Conservation (phyloP, 2,329 filamentous ascomycete genomes). For the Fusarium circinatum region DNA sequence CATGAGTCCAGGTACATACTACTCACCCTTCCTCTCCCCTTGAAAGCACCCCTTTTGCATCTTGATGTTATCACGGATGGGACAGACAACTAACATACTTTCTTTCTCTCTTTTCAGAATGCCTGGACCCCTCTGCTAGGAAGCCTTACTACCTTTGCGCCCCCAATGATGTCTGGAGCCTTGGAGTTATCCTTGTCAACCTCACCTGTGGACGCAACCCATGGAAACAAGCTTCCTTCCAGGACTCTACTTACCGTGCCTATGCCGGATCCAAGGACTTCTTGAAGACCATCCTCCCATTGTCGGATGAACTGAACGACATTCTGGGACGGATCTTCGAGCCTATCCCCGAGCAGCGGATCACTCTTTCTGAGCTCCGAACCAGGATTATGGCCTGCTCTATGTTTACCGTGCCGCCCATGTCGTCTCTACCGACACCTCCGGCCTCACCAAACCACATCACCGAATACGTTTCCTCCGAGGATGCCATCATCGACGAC, state of each 20-base stretch:
- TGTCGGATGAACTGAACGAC: constrained; percentile 88
- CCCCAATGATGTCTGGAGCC: constrained; percentile 96
- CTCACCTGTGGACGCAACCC: constrained; percentile 97
- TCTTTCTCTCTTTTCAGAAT: constrained; percentile 71
- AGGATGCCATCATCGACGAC: constrained; percentile 57
- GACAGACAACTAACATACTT: constrained; percentile 42
- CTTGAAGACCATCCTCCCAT: constrained; percentile 88
- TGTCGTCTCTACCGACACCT: constrained; percentile 50
- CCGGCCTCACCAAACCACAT: constrained; percentile 56
- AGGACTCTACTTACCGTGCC: constrained; percentile 94
- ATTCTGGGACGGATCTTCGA: constrained; percentile 91
- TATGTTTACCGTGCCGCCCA: constrained; percentile 69
- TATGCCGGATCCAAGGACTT: constrained; percentile 88
- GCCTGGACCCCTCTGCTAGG: constrained; percentile 79
- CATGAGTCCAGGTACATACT: constrained; percentile 92
- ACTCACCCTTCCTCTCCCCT: constrained; percentile 11
- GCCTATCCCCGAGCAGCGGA: constrained; percentile 82
- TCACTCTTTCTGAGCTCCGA: constrained; percentile 82
- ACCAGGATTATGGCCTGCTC: constrained; percentile 80
- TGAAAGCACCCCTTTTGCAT: constrained; percentile 13
- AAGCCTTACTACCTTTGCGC: constrained; percentile 87
- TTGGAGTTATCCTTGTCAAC: constrained; percentile 98
- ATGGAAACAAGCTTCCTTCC: constrained; percentile 94
- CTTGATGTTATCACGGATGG: constrained; percentile 3
- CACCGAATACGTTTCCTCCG: constrained; percentile 59